A percentile compares a stretch with the other conserved stretches of the same genome.
These are phyloP conservation scores for Boletus subparvulus DNA, from an alignment of 768 basidiomycete species.

Conservation along the genomic window DNA sequence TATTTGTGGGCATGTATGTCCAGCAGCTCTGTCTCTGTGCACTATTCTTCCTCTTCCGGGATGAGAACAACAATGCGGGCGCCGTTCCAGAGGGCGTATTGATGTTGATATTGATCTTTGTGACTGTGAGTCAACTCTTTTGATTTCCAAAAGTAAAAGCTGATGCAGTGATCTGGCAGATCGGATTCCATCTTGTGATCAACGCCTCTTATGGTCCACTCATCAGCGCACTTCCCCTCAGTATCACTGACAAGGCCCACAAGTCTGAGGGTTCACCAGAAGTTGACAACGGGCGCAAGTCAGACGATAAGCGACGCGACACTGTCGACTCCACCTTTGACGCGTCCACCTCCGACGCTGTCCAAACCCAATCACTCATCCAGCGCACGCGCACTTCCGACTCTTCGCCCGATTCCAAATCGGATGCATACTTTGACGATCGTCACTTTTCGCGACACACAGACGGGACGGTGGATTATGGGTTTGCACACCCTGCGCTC, in stretches of 20 bases:
- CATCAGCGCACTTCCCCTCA: slow-evolving; percentile 69
- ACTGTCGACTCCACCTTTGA: slow-evolving; percentile 6
- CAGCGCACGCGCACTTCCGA: not conserved
- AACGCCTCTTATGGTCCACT: slow-evolving; percentile 82
- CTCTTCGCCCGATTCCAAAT: slow-evolving; percentile 2
- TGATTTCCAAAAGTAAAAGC: not conserved
- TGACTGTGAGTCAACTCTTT: slow-evolving; percentile 59
- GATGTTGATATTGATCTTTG: slow-evolving; percentile 79
- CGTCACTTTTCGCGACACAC: slow-evolving; percentile 23
- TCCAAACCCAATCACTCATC: not conserved
- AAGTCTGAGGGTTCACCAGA: slow-evolving; percentile 18
- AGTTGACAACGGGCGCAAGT: not conserved
- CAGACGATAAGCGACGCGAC: slow-evolving; percentile 17
- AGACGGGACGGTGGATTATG: slow-evolving; percentile 45
- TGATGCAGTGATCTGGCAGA: slow-evolving; percentile 28
- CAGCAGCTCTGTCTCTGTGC: slow-evolving; percentile 83
- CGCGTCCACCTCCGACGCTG: slow-evolving; percentile 5
- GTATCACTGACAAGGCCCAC: slow-evolving; percentile 70
- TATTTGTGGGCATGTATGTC: slow-evolving; percentile 93
- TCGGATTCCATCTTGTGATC: slow-evolving; percentile 71
- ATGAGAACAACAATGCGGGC: slow-evolving; percentile 50
- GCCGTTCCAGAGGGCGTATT: slow-evolving; percentile 75
- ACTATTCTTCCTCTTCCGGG: slow-evolving; percentile 83
- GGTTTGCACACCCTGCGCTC: slow-evolving; percentile 87
- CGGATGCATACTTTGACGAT: slow-evolving; percentile 14